Evolutionary conservation across 495 filamentous ascomycete genomes (phyloP).

Genomic region (Penicillium paxilli): DNA sequence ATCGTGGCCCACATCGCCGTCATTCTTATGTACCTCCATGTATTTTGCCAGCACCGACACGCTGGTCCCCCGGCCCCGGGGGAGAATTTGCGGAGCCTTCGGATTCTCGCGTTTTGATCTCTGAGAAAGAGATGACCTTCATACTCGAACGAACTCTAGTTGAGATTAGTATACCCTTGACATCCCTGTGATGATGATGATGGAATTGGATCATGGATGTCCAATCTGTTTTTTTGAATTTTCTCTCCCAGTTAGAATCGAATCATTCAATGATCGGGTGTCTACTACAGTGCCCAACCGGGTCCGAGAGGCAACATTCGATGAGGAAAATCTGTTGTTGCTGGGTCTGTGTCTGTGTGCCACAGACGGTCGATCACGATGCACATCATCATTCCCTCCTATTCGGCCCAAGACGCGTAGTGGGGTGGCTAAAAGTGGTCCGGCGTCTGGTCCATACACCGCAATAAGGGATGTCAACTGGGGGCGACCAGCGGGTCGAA

Average conservation of each 20-base stretch:
- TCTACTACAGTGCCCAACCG: conserved; percentile 21
- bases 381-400: conserved; percentile 25
- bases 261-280: conserved; percentile 13
- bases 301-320: conserved; percentile 2
- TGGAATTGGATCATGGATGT: too few relatives aligned
- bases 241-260: too few relatives aligned
- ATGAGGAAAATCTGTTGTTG: conserved; percentile 4
- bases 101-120: conserved; percentile 30
- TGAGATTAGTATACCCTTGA: conserved; percentile 6
- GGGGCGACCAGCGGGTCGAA: background rate
- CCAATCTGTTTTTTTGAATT: too few relatives aligned
- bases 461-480: background rate
- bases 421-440: conserved; percentile 5
- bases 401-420: conserved; percentile 14
- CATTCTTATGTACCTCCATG: conserved; percentile 18
- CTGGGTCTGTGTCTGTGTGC: conserved; percentile 17
- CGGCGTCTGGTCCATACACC: conserved; percentile 7
- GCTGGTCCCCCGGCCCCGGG: conserved; percentile 23
- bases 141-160: conserved; percentile 8
- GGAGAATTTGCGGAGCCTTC: conserved; percentile 32
- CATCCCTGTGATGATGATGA: background rate
- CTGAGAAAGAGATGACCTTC: conserved; percentile 1
- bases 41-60: conserved; percentile 26
- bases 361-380: conserved; percentile 29
- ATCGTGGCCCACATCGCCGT: conserved; percentile 18